Evolutionary conservation across 768 basidiomycete species (phyloP).

Genomic region (Suillus sp.): DNA sequence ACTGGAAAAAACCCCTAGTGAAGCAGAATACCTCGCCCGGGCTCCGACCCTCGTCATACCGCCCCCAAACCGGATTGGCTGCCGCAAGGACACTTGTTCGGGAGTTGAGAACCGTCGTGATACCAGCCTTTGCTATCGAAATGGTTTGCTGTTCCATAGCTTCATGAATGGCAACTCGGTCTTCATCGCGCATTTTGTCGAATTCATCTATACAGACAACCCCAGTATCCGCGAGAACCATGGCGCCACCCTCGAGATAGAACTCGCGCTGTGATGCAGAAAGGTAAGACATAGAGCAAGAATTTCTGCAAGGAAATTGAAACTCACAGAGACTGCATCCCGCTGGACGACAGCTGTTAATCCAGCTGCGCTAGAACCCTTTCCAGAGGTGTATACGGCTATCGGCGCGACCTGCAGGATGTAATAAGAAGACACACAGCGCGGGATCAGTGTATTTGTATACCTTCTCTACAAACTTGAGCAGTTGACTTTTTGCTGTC

Average conservation of each 20-base stretch:
- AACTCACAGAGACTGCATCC: conserved; percentile 81
- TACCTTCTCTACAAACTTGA: conserved; percentile 98
- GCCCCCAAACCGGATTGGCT: conserved; percentile 96
- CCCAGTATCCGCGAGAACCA: conserved; percentile 98
- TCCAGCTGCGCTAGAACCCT: conserved; percentile 98
- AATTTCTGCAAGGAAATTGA: not conserved
- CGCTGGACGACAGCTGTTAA: conserved; percentile 96
- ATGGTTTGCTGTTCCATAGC: conserved; percentile 99
- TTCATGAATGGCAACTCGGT: conserved; percentile 98
- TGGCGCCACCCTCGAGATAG: conserved; percentile 97
- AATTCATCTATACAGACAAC: conserved; percentile 99
- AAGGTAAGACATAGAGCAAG: conserved; percentile 11
- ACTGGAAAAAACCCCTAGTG: not conserved
- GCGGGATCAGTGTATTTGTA: conserved; percentile 4
- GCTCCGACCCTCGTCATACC: conserved; percentile 95
- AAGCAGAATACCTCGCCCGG: conserved; percentile 74
- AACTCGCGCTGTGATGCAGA: conserved; percentile 77
- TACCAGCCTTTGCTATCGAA: conserved; percentile 98
- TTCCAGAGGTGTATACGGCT: conserved; percentile 97
- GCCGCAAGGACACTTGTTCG: conserved; percentile 95
- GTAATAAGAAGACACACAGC: conserved; percentile 9
- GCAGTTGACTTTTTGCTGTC: conserved; percentile 95
- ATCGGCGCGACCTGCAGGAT: conserved; percentile 84
- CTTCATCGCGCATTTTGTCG: conserved; percentile 99
- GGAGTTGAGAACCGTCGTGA: conserved; percentile 96